A percentile compares a stretch with the other conserved stretches of the same genome.
Conservation (phyloP, 768 basidiomycete genomes). For the Coprinopsis sp. region DNA sequence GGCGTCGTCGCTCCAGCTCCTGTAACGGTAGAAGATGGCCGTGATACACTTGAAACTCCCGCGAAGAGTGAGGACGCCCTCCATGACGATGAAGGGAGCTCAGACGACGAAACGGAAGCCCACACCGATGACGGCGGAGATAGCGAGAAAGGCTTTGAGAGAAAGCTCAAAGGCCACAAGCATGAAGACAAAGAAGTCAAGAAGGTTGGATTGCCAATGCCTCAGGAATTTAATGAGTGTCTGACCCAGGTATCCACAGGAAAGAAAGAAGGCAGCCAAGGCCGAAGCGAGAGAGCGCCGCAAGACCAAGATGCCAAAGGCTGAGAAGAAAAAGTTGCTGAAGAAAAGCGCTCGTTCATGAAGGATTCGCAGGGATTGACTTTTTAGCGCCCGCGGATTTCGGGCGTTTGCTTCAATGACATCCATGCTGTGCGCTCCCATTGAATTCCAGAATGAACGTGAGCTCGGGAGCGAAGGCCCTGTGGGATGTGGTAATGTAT, state of each 20-base stretch:
- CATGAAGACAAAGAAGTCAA: slow-evolving; percentile 91
- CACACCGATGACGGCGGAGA: slow-evolving; percentile 30
- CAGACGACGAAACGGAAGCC: slow-evolving; percentile 20
- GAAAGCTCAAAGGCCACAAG: slow-evolving; percentile 76
- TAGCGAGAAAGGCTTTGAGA: slow-evolving; percentile 43
- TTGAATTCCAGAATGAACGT: no score
- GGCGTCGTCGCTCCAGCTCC: slow-evolving; percentile 51
- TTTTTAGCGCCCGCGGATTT: no score
- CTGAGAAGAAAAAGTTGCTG: slow-evolving; percentile 85
- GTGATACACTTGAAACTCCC: slow-evolving; percentile 1
- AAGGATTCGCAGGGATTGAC: background rate
- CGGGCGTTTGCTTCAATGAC: no score
- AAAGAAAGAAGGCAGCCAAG: slow-evolving; percentile 87
- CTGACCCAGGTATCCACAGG: slow-evolving; percentile 41
- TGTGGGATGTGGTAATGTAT: no score
- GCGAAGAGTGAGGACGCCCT: background rate
- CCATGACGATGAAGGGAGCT: slow-evolving; percentile 17
- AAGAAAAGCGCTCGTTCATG: slow-evolving; percentile 45
- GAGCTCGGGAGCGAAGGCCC: no score
- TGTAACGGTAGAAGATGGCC: slow-evolving; percentile 5
- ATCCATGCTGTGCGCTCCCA: no score
- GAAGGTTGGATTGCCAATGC: slow-evolving; percentile 60
- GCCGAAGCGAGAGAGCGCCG: slow-evolving; percentile 83
- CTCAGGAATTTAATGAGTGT: background rate
- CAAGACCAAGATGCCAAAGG: slow-evolving; percentile 92